Evolutionary conservation across 495 filamentous ascomycete species (phyloP).

Genomic region (Daldinia childiae): DNA sequence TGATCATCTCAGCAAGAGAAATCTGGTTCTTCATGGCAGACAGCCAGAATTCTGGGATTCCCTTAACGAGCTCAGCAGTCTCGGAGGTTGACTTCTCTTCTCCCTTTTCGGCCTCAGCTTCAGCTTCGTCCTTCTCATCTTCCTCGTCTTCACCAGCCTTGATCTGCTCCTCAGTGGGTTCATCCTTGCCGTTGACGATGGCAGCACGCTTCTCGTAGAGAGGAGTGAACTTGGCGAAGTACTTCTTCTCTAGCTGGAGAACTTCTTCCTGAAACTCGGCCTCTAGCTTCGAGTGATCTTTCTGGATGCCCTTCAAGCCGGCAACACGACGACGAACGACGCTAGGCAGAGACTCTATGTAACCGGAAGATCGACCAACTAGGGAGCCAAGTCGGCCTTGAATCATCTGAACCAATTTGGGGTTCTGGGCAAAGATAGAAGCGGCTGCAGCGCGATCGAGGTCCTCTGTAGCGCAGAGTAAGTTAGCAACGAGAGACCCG

Average conservation of each 20-base stretch:
- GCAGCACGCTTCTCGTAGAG: conserved; percentile 94
- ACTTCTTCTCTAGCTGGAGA: conserved; percentile 97
- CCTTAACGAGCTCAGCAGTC: conserved; percentile 61
- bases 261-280: conserved; percentile 98
- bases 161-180: conserved; percentile 88
- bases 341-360: conserved; percentile 92
- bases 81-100: conserved; percentile 62
- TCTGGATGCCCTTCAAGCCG: conserved; percentile 96
- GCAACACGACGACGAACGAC: conserved; percentile 91
- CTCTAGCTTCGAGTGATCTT: conserved; percentile 98
- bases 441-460: conserved; percentile 87
- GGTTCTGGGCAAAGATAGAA: conserved; percentile 92
- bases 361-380: conserved; percentile 94
- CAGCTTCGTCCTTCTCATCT: conserved; percentile 70
- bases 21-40: conserved; percentile 99
- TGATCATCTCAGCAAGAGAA: conserved; percentile 96
- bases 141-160: conserved; percentile 84
- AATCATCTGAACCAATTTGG: conserved; percentile 92
- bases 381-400: conserved; percentile 93
- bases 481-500: conserved; percentile 28
- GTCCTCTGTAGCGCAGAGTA: conserved; percentile 71
- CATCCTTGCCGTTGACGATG: conserved; percentile 87
- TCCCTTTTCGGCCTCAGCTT: conserved; percentile 63
- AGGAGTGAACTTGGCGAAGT: conserved; percentile 97
- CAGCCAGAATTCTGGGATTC: conserved; percentile 99